Base-by-base conservation (phyloP, 257 asterid species). In the Plantago major region DNA sequence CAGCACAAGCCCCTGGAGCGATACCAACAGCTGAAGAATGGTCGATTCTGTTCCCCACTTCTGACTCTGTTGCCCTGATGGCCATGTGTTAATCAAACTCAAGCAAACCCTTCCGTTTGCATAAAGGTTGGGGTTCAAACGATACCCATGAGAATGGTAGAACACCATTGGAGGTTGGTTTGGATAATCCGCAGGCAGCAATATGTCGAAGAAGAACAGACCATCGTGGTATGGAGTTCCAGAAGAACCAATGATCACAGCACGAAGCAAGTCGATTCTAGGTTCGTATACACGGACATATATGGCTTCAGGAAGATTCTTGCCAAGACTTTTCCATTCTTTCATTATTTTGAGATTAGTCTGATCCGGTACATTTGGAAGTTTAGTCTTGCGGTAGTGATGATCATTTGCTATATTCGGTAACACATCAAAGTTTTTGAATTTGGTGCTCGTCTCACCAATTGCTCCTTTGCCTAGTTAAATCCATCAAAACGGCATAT, bases 221-320 rank as follows among this genome's bases (percentile, higher is more conserved):
- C 91, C 87, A 18, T 83, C 76, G n/a, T 86, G 85, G 69, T 86
- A 86, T 1, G 92, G 92, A 6, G 91, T 86, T 3, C 76, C 85
- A 0, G 73, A 42, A 1, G 84, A 4, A 3, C 95, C 95, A 6
- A 83, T 37, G 19, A 86, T 81, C 58, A 76, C 85, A 28, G 95
- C 95, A 1, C 95, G 86, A 14, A 86, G 79, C 17, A 86, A 64
- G 58, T 83, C 85, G 16, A 84, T 78, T 15, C 89, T 64, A 0
- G 71, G 58, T 48, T 81, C 92, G 30, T 83, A 86, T 10, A 55
- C 79, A 1, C 73, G 80, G 50, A 84, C 89, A 38, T 74, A 79
- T 53, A 86, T 81, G 42, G 80, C 69, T 11, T 84, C 80, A 0
- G 92, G 95, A 42, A 86, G 89, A 63, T 64, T 56, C 9, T 57